Conservation (phyloP, 192 early-diverging fungal species). For the Coemansia sp. region DNA sequence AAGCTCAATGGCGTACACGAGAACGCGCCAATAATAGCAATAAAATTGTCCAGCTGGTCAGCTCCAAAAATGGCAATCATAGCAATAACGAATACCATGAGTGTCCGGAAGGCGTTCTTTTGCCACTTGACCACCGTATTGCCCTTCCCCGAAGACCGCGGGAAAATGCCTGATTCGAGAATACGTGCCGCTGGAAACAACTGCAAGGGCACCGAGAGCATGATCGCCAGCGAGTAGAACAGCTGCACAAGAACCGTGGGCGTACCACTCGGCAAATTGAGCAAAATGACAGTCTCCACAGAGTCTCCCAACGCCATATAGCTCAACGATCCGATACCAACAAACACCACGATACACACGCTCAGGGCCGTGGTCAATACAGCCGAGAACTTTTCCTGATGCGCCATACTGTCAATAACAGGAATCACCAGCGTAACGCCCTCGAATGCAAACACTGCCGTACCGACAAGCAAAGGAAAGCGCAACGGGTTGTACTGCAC, state of each 20-base stretch:
- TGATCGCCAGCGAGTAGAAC: constrained; percentile 92
- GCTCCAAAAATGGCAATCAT: constrained; percentile 76
- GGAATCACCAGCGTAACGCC: constrained; percentile 83
- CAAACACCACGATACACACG: constrained; percentile 76
- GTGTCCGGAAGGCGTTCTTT: constrained; percentile 78
- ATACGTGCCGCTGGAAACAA: constrained; percentile 94
- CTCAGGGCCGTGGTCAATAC: constrained; percentile 78
- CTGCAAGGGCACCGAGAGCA: constrained; percentile 89
- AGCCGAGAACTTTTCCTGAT: constrained; percentile 76
- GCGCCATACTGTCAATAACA: constrained; percentile 79
- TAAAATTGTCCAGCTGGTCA: constrained; percentile 81
- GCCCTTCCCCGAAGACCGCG: constrained; percentile 77
- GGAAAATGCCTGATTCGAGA: constrained; percentile 81
- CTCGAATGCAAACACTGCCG: constrained; percentile 90
- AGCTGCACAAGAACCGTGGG: constrained; percentile 72
- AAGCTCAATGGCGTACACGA: constrained; percentile 77
- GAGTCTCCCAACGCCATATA: constrained; percentile 85
- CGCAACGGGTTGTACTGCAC: constrained; percentile 72
- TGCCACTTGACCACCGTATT: constrained; percentile 79
- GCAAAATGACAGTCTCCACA: constrained; percentile 85
- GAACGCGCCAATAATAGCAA: constrained; percentile 82
- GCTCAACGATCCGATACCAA: constrained; percentile 75
- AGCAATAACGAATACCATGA: constrained; percentile 67
- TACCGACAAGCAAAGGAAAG: constrained; percentile 90
- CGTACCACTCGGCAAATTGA: constrained; percentile 75